Evolutionary conservation across 352 stramenopile genomes (phyloP).

Genomic region (Pythium graminicola): DNA sequence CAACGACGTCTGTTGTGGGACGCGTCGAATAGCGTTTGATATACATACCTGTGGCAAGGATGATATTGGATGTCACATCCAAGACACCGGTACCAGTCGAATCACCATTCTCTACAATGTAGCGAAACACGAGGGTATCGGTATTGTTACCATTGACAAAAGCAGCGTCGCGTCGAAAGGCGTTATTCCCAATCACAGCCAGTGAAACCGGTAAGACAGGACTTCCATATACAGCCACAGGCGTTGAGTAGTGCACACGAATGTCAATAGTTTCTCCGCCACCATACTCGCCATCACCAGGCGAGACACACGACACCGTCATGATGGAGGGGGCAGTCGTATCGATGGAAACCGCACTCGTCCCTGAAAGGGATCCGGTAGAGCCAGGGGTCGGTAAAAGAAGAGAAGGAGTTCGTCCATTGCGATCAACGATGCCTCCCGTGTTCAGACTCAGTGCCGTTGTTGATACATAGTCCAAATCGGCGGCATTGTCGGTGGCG

Average conservation of each 20-base stretch:
- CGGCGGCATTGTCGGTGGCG: conserved; percentile 34
- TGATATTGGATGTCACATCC: conserved; percentile 48
- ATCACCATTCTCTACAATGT: conserved; percentile 58
- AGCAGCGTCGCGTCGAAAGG: conserved; percentile 28
- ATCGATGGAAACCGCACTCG: conserved; percentile 57
- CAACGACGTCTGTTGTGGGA: conserved; percentile 48
- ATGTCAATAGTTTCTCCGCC: conserved; percentile 55
- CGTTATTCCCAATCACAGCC: conserved; percentile 32
- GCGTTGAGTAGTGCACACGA: conserved; percentile 48
- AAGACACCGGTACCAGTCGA: conserved; percentile 26
- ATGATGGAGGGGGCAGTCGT: conserved; percentile 58
- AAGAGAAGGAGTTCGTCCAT: conserved; percentile 48
- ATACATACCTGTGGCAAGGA: conserved; percentile 47
- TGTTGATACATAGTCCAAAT: conserved; percentile 65
- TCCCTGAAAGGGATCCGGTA: conserved; percentile 37
- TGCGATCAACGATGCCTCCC: conserved; percentile 61
- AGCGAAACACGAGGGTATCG: conserved; percentile 56
- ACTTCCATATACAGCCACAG: conserved; percentile 58
- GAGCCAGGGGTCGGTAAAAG: conserved; percentile 42
- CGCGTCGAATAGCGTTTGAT: conserved; percentile 68
- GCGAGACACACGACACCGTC: conserved; percentile 37
- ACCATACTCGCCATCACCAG: conserved; percentile 67
- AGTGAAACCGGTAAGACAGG: conserved; percentile 46
- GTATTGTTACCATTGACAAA: conserved; percentile 68
- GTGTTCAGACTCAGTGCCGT: conserved; percentile 40